Evolutionary conservation across 495 filamentous ascomycete species (phyloP).

Genomic region (Sordaria brevicollis): DNA sequence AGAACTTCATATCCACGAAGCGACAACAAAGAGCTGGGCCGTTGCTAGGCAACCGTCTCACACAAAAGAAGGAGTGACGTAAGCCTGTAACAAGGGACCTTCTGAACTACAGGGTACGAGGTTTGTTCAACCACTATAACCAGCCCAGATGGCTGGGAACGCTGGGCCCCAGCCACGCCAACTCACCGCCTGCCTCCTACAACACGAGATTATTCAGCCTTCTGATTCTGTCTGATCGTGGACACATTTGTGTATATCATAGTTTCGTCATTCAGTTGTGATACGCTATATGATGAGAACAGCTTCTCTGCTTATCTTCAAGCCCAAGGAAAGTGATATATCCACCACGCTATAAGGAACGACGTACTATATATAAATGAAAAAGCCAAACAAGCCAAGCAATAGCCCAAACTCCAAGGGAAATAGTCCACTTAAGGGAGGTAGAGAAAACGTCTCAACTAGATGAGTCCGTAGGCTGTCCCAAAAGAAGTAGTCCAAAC

Average conservation of each 20-base stretch:
- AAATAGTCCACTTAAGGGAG: neutral
- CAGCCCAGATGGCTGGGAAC: neutral
- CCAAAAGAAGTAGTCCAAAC: constrained; percentile 15
- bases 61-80: constrained; percentile 5
- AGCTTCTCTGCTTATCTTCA: neutral
- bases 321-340: too few relatives aligned
- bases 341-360: neutral
- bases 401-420: constrained; percentile 4
- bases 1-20: neutral
- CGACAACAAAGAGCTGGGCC: neutral
- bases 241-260: too few relatives aligned
- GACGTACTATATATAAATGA: neutral
- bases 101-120: neutral
- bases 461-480: neutral
- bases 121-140: neutral
- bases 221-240: too few relatives aligned
- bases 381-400: neutral
- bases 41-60: constrained; percentile 1
- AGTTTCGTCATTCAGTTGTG: neutral
- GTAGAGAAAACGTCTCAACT: neutral
- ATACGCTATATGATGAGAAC: neutral
- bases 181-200: neutral
- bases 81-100: neutral
- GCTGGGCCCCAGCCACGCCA: neutral
- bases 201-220: neutral